Conservation (phyloP, 371 early-diverging fungal species). For the Apophysomyces elegans region DNA sequence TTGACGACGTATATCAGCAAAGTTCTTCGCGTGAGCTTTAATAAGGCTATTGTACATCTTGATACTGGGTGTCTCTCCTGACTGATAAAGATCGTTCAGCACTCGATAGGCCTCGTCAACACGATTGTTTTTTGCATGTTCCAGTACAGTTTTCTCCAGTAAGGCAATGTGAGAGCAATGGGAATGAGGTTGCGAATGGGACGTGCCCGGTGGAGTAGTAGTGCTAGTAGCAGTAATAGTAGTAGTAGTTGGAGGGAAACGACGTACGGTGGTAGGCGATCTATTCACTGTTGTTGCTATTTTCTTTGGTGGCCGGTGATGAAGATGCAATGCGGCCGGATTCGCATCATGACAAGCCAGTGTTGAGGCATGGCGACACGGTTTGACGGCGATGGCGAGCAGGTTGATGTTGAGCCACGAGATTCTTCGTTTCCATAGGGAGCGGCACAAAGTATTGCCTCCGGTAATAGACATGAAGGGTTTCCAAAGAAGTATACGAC, state of each 20-base stretch:
- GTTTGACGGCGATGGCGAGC: neutral
- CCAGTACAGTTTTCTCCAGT: constrained; percentile 20
- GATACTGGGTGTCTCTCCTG: constrained; percentile 15
- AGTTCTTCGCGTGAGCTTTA: constrained; percentile 17
- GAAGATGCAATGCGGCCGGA: neutral
- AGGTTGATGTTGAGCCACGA: constrained; percentile 2
- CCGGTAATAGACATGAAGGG: constrained; percentile 7
- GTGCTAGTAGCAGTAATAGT: no score
- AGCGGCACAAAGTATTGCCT: constrained; percentile 8
- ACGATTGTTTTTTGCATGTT: constrained; percentile 10
- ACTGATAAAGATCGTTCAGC: constrained; percentile 14
- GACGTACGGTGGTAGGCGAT: no score
- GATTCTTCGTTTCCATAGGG: constrained; percentile 1
- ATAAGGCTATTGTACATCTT: constrained; percentile 18
- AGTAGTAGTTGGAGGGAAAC: no score
- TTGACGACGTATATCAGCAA: constrained; percentile 11
- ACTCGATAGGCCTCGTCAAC: constrained; percentile 14
- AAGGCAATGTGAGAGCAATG: neutral
- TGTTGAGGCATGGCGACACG: neutral
- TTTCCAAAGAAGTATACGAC: neutral
- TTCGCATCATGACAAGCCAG: neutral
- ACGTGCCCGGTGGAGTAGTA: no score
- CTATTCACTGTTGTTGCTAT: neutral
- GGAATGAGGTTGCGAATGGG: neutral
- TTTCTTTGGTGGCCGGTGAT: neutral